A percentile compares a stretch with the other conserved stretches of the same genome.
Conservation (phyloP, 2,329 filamentous ascomycete species). For the Onygena corvina region DNA sequence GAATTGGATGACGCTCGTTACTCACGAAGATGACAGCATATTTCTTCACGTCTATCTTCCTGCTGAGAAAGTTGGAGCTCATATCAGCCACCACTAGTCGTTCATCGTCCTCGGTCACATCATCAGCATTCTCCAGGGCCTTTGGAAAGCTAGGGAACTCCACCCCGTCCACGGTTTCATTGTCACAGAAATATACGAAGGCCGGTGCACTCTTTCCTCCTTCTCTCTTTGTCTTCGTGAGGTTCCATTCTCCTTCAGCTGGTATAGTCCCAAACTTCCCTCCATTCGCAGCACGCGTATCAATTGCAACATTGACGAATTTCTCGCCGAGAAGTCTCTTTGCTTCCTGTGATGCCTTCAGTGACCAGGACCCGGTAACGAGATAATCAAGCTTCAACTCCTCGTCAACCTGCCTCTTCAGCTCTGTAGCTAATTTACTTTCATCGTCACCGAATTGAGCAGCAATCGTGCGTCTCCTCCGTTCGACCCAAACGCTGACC, state of each 20-base stretch:
- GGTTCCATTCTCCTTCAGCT: constrained; percentile 60
- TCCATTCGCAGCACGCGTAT: constrained; percentile 50
- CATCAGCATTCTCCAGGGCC: constrained; percentile 42
- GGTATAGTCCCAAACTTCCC: constrained; percentile 84
- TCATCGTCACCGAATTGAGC: constrained; percentile 39
- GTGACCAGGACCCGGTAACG: constrained; percentile 79
- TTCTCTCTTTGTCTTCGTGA: constrained; percentile 50
- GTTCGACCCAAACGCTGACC: constrained; percentile 67
- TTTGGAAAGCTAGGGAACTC: constrained; percentile 70
- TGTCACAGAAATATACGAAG: constrained; percentile 82
- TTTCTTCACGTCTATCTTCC: constrained; percentile 63
- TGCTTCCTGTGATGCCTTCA: constrained; percentile 80
- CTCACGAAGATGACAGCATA: constrained; percentile 73
- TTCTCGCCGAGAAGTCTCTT: constrained; percentile 62
- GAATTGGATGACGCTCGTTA: constrained; percentile 4
- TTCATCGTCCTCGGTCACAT: constrained; percentile 47
- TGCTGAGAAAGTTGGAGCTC: constrained; percentile 83
- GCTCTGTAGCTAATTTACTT: constrained; percentile 46
- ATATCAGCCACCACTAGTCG: constrained; percentile 83
- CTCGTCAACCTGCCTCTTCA: constrained; percentile 52
- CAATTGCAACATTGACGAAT: constrained; percentile 63
- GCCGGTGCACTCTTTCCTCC: constrained; percentile 40
- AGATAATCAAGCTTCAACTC: constrained; percentile 79
- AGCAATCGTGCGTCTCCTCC: constrained; percentile 49
- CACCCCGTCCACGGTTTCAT: constrained; percentile 80